Conservation (phyloP, 257 asterid species). For the Handroanthus guayacan region DNA sequence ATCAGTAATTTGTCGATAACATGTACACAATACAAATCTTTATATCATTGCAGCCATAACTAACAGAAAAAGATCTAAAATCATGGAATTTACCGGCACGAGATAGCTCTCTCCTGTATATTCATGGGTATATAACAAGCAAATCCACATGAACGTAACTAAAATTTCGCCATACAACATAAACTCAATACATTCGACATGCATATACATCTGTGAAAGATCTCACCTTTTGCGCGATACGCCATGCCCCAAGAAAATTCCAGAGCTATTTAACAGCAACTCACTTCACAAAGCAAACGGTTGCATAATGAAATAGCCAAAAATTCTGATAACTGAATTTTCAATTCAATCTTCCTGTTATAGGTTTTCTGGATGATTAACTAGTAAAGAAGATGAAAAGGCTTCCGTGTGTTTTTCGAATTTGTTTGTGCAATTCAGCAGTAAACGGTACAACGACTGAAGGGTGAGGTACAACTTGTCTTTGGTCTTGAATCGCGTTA, state of each 20-base stretch:
- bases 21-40: slow-evolving; percentile 15
- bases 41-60: slow-evolving; percentile 1
- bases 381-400: not conserved
- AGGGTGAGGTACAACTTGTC: slow-evolving; percentile 12
- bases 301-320: not conserved
- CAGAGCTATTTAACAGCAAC: slow-evolving; percentile 18
- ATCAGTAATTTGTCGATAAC: not conserved
- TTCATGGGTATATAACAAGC: slow-evolving; percentile 8
- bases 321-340: not conserved
- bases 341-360: not conserved
- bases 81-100: not conserved
- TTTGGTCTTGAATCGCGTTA: not conserved
- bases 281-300: slow-evolving; percentile 14
- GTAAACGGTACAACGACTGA: not conserved
- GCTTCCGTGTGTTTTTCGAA: not conserved
- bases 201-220: slow-evolving; percentile 12
- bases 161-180: not conserved
- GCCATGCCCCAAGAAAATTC: slow-evolving; percentile 46
- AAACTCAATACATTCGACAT: not conserved
- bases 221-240: slow-evolving; percentile 55
- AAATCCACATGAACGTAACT: slow-evolving; percentile 12
- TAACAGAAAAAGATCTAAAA: not conserved
- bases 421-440: not conserved
- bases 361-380: not conserved
- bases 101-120: not conserved